Percentiles rank a stretch among this genome's conserved stretches.
phyloP scores from a whole-genome alignment of 176 grass and related monocot genomes.

The Triticum urartu region DNA sequence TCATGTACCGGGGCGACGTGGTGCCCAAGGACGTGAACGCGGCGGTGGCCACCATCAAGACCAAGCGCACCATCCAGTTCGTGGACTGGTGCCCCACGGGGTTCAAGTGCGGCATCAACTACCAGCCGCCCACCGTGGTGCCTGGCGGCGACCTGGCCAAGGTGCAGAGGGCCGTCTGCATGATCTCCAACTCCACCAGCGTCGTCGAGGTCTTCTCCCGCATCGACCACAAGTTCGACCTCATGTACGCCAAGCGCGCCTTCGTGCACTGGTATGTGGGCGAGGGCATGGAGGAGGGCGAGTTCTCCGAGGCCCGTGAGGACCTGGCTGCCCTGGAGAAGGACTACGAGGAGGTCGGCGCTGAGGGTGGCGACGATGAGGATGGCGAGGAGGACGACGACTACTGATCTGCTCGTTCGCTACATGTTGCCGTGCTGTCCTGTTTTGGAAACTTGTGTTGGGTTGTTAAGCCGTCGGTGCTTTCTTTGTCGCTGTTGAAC shows the following conservation, averaged over 20 bases:
- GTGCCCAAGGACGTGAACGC: conserved; percentile 90
- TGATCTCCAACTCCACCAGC: conserved; percentile 91
- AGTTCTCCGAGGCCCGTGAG: conserved; percentile 49
- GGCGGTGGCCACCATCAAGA: conserved; percentile 77
- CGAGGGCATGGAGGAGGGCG: conserved; percentile 48
- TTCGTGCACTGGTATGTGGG: conserved; percentile 49
- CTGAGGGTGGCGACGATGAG: conserved; percentile 16
- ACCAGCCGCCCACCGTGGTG: conserved; percentile 74
- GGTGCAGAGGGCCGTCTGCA: conserved; percentile 80
- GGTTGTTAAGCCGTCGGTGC: neutral
- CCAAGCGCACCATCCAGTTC: conserved; percentile 86
- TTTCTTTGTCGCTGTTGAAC: neutral
- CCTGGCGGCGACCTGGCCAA: conserved; percentile 76
- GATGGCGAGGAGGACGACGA: conserved; percentile 34
- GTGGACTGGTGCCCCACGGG: conserved; percentile 89
- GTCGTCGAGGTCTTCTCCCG: conserved; percentile 79
- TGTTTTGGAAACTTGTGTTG: neutral
- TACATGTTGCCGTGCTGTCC: neutral
- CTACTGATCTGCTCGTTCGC: conserved; percentile 32
- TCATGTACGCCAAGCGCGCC: conserved; percentile 84
- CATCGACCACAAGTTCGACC: conserved; percentile 89
- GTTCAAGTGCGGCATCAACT: conserved; percentile 91
- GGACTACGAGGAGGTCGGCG: conserved; percentile 45
- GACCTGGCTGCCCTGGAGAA: conserved; percentile 47
- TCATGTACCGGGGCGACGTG: conserved; percentile 89